phyloP scores from a whole-genome alignment of 345 rosid genomes.

The Clausena lansium region DNA sequence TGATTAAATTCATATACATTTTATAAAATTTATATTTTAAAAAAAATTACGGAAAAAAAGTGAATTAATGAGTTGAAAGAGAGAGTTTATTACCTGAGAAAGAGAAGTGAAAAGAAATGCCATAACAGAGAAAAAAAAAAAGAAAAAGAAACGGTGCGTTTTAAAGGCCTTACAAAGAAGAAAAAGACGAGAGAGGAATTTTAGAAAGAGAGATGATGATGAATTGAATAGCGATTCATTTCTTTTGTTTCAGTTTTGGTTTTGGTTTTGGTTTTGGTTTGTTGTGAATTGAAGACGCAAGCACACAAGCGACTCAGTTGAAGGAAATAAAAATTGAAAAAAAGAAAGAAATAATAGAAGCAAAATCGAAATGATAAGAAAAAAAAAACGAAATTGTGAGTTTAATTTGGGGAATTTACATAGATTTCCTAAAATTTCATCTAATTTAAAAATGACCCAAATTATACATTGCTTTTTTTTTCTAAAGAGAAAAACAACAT shows the following conservation, averaged over 20 bases:
- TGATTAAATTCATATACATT: background rate
- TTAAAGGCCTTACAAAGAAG: constrained; percentile 5
- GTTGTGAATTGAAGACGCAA: constrained; percentile 4
- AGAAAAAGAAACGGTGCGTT: background rate
- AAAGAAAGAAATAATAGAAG: background rate
- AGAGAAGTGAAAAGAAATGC: constrained; percentile 20
- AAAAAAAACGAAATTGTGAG: background rate
- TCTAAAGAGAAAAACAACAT: too few species aligned
- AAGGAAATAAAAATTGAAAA: background rate
- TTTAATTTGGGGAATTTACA: background rate
- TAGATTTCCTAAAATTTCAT: too few species aligned
- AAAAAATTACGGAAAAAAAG: background rate
- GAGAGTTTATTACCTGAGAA: constrained; percentile 15
- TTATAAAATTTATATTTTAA: background rate
- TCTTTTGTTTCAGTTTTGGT: constrained; percentile 8
- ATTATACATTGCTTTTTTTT: too few species aligned
- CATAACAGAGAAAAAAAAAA: constrained; percentile 1
- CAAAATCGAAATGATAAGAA: background rate
- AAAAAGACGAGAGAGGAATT: background rate
- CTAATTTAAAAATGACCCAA: too few species aligned
- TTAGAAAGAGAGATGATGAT: background rate
- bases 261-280: constrained; percentile 8
- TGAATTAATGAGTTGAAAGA: background rate
- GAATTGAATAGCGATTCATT: constrained; percentile 17
- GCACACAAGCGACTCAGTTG: background rate